Percentiles rank a stretch among this genome's conserved stretches.
phyloP scores from a whole-genome alignment of 176 grass and related monocot species.

The Stipa capillata region DNA sequence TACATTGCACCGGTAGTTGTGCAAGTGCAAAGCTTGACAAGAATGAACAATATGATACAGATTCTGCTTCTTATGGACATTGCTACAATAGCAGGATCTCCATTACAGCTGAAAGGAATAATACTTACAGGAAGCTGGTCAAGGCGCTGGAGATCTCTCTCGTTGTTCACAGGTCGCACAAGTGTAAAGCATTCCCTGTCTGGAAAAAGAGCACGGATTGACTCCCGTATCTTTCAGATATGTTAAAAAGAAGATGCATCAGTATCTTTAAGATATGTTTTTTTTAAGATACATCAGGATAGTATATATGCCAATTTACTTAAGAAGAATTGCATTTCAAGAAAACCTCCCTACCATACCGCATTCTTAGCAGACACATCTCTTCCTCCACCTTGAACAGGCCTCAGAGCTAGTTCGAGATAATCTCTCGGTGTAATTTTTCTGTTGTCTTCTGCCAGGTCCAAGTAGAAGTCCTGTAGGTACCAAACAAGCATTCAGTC shows the following conservation, averaged over 20 bases:
- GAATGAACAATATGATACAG: background rate
- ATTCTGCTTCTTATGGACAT: background rate
- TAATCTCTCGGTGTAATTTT: conserved; percentile 97
- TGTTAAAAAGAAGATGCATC: conserved; percentile 8
- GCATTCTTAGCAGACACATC: conserved; percentile 72
- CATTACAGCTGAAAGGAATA: background rate
- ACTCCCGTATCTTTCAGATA: conserved; percentile 75
- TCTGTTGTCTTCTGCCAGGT: conserved; percentile 81
- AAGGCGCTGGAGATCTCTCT: conserved; percentile 88
- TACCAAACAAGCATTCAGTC: background rate
- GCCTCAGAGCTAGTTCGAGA: conserved; percentile 81
- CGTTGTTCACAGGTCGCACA: conserved; percentile 84
- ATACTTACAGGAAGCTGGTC: conserved; percentile 85
- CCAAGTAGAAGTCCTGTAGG: conserved; percentile 86
- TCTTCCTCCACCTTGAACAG: conserved; percentile 69
- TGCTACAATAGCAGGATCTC: background rate
- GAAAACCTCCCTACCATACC: conserved; percentile 21
- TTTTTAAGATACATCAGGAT: background rate
- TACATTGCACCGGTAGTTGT: background rate
- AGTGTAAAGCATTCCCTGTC: conserved; percentile 94
- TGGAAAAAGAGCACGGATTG: conserved; percentile 88
- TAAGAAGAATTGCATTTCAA: conserved; percentile 4
- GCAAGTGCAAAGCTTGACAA: background rate
- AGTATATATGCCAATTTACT: background rate
- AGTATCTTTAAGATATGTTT: background rate